A percentile compares a stretch with the other conserved stretches of the same genome.
These are phyloP conservation scores for Metschnikowia arizonensis DNA, from an alignment of 805 yeast genomes.

Conservation along the genomic window DNA sequence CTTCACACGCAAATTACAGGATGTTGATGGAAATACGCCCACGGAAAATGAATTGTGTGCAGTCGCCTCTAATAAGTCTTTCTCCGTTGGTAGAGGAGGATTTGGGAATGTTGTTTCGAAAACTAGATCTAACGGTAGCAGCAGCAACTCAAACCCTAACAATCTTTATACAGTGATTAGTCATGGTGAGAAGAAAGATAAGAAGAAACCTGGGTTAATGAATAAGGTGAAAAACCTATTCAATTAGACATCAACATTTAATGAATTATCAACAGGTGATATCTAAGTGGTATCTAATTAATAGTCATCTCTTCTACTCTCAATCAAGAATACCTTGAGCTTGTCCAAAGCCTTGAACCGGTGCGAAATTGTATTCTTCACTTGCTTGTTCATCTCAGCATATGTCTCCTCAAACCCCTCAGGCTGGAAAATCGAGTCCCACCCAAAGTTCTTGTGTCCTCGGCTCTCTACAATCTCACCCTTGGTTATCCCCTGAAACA, in stretches of 20 bases:
- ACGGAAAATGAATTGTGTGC: slow-evolving; percentile 37
- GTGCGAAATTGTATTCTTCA: slow-evolving; percentile 82
- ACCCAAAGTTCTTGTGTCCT: slow-evolving; percentile 82
- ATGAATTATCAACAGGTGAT: too few species aligned
- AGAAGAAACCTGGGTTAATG: slow-evolving; percentile 35
- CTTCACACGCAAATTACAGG: slow-evolving; percentile 60
- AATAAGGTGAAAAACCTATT: slow-evolving; percentile 45
- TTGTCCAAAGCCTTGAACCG: slow-evolving; percentile 78
- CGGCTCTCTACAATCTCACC: slow-evolving; percentile 76
- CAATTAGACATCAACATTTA: slow-evolving; percentile 16
- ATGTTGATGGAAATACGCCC: slow-evolving; percentile 43
- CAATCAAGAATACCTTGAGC: slow-evolving; percentile 56
- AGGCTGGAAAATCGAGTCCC: slow-evolving; percentile 92
- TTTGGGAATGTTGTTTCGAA: slow-evolving; percentile 53
- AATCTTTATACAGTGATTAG: slow-evolving; percentile 35
- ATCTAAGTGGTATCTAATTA: too few species aligned
- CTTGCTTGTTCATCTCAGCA: slow-evolving; percentile 79
- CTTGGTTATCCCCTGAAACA: slow-evolving; percentile 80
- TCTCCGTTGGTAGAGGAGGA: slow-evolving; percentile 61
- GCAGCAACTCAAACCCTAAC: slow-evolving; percentile 19
- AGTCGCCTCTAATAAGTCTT: slow-evolving; percentile 43
- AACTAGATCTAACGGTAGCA: slow-evolving; percentile 24
- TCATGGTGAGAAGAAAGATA: slow-evolving; percentile 26
- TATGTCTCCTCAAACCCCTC: slow-evolving; percentile 62
- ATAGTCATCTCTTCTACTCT: too few species aligned